phyloP scores from a whole-genome alignment of 768 basidiomycete species.

The Boletus speciosus region DNA sequence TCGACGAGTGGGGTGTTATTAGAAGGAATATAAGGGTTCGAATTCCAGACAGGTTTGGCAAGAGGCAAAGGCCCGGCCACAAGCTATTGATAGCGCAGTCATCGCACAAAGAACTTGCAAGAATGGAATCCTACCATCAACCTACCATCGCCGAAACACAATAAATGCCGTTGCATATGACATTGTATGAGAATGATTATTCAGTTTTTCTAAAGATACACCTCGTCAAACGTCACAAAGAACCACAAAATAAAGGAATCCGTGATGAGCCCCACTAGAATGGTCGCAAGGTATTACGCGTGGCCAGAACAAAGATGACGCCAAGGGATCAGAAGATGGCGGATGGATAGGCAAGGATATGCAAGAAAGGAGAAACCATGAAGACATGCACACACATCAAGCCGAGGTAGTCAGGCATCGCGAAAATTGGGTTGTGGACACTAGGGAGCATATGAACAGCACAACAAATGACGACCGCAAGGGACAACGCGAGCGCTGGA shows the following conservation, averaged over 20 bases:
- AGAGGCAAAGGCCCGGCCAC: too few species aligned
- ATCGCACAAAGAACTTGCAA: too few species aligned
- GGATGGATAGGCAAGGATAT: slow-evolving; percentile 13
- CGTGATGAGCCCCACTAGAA: slow-evolving; percentile 6
- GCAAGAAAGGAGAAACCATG: slow-evolving; percentile 19
- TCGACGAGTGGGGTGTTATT: too few species aligned
- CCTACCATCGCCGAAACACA: neutral
- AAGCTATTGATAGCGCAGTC: too few species aligned
- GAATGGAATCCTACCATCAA: too few species aligned
- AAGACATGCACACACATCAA: slow-evolving; percentile 9
- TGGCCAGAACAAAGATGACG: neutral
- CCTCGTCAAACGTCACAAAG: slow-evolving; percentile 19
- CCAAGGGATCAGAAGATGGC: neutral
- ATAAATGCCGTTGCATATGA: neutral
- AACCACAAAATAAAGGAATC: slow-evolving; percentile 12
- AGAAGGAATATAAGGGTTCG: too few species aligned
- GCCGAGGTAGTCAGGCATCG: slow-evolving; percentile 16
- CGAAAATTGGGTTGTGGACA: slow-evolving; percentile 5
- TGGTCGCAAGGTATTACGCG: slow-evolving; percentile 6
- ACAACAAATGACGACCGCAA: slow-evolving; percentile 11
- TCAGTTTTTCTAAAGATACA: slow-evolving; percentile 25
- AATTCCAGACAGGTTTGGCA: too few species aligned
- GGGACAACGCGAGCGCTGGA: slow-evolving; percentile 13
- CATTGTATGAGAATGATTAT: slow-evolving; percentile 12
- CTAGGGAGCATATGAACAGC: slow-evolving; percentile 10